Base-by-base conservation (phyloP, 345 rosid species). In the Adansonia digitata region DNA sequence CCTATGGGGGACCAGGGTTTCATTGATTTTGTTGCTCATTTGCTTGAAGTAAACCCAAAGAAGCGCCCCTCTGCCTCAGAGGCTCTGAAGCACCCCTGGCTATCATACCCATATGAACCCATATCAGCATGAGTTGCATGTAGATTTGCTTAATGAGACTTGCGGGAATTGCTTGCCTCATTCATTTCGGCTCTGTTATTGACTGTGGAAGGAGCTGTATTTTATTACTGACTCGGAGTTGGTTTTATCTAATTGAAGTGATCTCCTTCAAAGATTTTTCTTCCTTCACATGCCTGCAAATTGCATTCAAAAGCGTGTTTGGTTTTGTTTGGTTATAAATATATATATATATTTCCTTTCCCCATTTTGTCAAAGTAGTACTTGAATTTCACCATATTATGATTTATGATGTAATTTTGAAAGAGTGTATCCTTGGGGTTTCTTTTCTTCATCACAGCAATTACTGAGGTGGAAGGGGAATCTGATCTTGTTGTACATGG, bases 1-100 rank as follows among this genome's bases (percentile, higher is more conserved):
- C 98, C 95, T 12, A 94, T 92, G 98, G 98, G 98, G n/a, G 98
- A 94, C 77, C 97, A 91, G 83, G 98, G 96, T 31, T 94, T 94
- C 84, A 87, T 89, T 18, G 98, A 91, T 74, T 94, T 94, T 80
- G 96, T 94, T 12, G 78, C 80, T 35, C 88, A 94, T 87, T 84
- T 94, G 85, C 97, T 94, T 42, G 97, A 92, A 85, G 81, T 90
- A 64, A 92, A 91, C 86, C 98, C 98, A 52, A 88, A 84, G 83
- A 91, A 88, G 84, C 97, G 98, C 43, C 98, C 97, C 11, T 87
- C 98, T 22, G 98, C 98, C 37, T 69, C 84, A 0, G 97, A 92
- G 78, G 98, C 98, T 73, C 82, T 94, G 78, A 92, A 90, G 84
- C 98, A 94, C 78, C 97, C 95, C 2, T 94, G 98, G 98, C 87